Percentiles rank a stretch among this genome's conserved stretches.
Conservation (phyloP, 2,329 filamentous ascomycete genomes). For the Penicillium sp. region DNA sequence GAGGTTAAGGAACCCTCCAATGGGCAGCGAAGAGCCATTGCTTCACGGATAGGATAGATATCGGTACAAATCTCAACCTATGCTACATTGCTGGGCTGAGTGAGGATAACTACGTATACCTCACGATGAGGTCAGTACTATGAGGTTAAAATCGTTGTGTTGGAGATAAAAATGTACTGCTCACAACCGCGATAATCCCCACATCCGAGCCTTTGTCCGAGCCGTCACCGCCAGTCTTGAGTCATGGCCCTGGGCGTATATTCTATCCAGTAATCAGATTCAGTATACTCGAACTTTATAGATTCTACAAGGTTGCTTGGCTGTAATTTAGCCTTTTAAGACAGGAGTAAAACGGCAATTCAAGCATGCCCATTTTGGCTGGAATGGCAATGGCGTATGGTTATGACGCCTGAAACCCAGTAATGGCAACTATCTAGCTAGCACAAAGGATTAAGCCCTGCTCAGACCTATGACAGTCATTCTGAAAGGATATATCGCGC, state of each 20-base stretch:
- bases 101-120: not conserved
- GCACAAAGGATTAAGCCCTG: not conserved
- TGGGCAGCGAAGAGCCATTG: not conserved
- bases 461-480: not conserved
- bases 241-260: too few species aligned
- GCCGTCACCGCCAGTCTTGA: not conserved
- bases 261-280: not conserved
- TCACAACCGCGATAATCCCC: not conserved
- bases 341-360: too few species aligned
- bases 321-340: too few species aligned
- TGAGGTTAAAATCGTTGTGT: too few species aligned
- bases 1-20: not conserved
- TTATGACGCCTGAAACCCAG: not conserved
- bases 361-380: not conserved
- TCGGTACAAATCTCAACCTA: not conserved
- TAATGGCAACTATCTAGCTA: not conserved
- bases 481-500: not conserved
- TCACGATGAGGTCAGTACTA: not conserved
- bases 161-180: too few species aligned
- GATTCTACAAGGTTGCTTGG: too few species aligned
- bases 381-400: not conserved
- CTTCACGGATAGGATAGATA: not conserved
- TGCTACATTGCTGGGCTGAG: not conserved
- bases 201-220: not conserved
- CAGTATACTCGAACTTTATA: too few species aligned